These are phyloP conservation scores for Phyllosticta paracitricarpa DNA, from an alignment of 2,329 filamentous ascomycete species.

Conservation along the genomic window DNA sequence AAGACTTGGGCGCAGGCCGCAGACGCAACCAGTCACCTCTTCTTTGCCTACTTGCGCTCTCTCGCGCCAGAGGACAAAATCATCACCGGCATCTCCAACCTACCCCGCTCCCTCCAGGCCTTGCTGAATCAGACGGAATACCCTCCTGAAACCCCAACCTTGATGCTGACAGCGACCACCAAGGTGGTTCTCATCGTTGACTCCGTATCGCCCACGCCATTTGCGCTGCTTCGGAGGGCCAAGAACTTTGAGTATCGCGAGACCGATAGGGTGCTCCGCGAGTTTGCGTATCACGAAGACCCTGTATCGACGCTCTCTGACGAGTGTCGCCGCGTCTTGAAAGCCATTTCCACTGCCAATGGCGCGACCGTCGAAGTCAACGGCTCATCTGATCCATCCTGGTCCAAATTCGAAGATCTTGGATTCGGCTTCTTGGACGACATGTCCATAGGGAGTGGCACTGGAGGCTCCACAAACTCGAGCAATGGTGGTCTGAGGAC, in stretches of 20 bases:
- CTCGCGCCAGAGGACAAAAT: slow-evolving; percentile 68
- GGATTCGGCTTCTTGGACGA: slow-evolving; percentile 73
- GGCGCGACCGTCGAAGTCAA: slow-evolving; percentile 56
- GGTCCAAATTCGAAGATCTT: slow-evolving; percentile 94
- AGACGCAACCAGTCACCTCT: slow-evolving; percentile 91
- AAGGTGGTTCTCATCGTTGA: slow-evolving; percentile 97
- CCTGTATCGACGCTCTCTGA: slow-evolving; percentile 81
- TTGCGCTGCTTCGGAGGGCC: slow-evolving; percentile 77
- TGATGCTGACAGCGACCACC: slow-evolving; percentile 71
- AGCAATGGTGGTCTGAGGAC: slow-evolving; percentile 45
- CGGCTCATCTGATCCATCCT: slow-evolving; percentile 60
- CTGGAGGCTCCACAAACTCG: slow-evolving; percentile 14
- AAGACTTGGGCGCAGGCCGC: slow-evolving; percentile 82
- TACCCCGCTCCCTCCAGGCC: slow-evolving; percentile 85
- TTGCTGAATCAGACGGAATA: slow-evolving; percentile 90
- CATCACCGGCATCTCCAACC: slow-evolving; percentile 67
- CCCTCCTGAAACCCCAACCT: slow-evolving; percentile 65
- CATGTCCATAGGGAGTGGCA: slow-evolving; percentile 33
- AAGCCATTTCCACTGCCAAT: slow-evolving; percentile 78
- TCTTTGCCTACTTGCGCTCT: slow-evolving; percentile 93
- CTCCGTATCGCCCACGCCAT: slow-evolving; percentile 86
- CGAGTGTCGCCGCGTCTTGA: slow-evolving; percentile 84
- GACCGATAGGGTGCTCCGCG: slow-evolving; percentile 71
- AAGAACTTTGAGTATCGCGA: slow-evolving; percentile 95
- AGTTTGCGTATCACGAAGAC: slow-evolving; percentile 82